phyloP scores from a whole-genome alignment of 768 basidiomycete genomes.

The Cystoderma amianthinum region DNA sequence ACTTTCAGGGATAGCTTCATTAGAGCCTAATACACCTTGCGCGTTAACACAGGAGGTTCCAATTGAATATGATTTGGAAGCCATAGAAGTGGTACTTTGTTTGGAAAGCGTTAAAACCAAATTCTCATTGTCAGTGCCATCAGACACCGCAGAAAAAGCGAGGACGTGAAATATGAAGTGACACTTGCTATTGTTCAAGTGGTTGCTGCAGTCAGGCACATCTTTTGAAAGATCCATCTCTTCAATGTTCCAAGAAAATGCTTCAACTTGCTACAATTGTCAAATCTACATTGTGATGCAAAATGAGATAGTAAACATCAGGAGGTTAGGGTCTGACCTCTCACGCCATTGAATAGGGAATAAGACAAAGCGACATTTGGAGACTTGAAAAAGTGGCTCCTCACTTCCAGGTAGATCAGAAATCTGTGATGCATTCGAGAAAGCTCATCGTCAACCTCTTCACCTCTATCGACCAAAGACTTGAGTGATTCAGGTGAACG shows the following conservation, averaged over 20 bases:
- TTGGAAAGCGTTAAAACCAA: slow-evolving; percentile 91
- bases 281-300: slow-evolving; percentile 63
- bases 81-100: slow-evolving; percentile 96
- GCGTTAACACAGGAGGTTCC: no score
- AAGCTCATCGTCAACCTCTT: slow-evolving; percentile 18
- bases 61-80: slow-evolving; percentile 98
- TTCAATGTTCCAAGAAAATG: slow-evolving; percentile 93
- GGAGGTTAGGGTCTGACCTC: slow-evolving; percentile 65
- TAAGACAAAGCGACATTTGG: slow-evolving; percentile 80
- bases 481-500: slow-evolving; percentile 26
- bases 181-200: slow-evolving; percentile 80
- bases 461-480: slow-evolving; percentile 17
- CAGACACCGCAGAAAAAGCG: slow-evolving; percentile 95
- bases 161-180: slow-evolving; percentile 93
- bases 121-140: slow-evolving; percentile 97
- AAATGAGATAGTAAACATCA: no score
- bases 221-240: slow-evolving; percentile 95
- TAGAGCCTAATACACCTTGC: no score
- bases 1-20: no score
- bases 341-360: slow-evolving; percentile 92
- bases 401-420: slow-evolving; percentile 61
- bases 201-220: slow-evolving; percentile 80
- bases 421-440: slow-evolving; percentile 36
- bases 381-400: slow-evolving; percentile 77
- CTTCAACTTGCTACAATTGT: slow-evolving; percentile 94